Percentiles rank a stretch among this genome's conserved stretches.
phyloP scores from a whole-genome alignment of 257 asterid species.

The Solanum chilense region DNA sequence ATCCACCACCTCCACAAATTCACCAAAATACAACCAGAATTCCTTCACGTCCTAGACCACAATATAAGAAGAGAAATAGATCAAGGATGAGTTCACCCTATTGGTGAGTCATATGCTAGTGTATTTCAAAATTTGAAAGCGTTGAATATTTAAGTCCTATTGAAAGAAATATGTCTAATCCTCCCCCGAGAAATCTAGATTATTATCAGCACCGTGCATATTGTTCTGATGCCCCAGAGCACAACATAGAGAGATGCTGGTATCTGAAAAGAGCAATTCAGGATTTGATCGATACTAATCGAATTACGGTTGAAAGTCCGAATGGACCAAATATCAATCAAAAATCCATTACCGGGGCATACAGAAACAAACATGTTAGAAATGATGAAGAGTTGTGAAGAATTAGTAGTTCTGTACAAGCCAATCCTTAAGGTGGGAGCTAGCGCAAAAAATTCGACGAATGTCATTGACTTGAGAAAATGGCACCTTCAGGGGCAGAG shows the following conservation, averaged over 20 bases:
- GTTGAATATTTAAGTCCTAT: not conserved
- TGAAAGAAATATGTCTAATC: not conserved
- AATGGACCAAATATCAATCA: not conserved
- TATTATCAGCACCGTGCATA: too few species aligned
- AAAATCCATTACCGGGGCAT: not conserved
- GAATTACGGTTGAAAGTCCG: not conserved
- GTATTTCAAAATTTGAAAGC: too few species aligned
- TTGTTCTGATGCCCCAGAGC: not conserved
- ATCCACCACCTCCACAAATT: too few species aligned
- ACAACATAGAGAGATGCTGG: too few species aligned
- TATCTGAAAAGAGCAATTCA: too few species aligned
- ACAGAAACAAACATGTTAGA: not conserved
- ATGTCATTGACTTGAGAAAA: not conserved
- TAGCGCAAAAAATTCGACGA: accelerated
- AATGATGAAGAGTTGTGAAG: not conserved
- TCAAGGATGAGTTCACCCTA: not conserved
- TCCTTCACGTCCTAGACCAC: too few species aligned
- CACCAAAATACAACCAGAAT: too few species aligned
- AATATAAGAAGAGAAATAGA: not conserved
- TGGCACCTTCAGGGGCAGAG: too few species aligned
- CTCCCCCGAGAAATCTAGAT: not conserved
- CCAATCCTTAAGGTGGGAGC: not conserved
- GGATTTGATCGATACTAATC: too few species aligned
- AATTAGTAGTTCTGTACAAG: not conserved
- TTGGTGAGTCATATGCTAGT: not conserved